phyloP scores from a whole-genome alignment of 1,139 yeast genomes.

The Yamadazyma triangularis region DNA sequence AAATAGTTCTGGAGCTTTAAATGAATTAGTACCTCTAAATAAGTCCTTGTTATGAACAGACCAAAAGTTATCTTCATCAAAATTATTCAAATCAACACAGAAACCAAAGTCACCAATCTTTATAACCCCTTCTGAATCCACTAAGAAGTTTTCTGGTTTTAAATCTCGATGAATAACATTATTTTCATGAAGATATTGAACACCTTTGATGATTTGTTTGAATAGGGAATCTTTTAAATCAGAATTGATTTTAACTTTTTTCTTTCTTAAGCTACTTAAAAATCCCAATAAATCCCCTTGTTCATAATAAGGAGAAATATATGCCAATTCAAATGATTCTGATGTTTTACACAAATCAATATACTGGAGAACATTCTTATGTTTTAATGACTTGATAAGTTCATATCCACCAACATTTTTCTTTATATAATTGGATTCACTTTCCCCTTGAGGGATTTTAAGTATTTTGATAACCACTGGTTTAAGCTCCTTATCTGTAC shows the following conservation, averaged over 20 bases:
- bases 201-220: constrained; percentile 44
- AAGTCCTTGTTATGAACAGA: constrained; percentile 20
- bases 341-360: constrained; percentile 17
- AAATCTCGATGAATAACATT: constrained; percentile 49
- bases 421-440: constrained; percentile 9
- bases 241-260: constrained; percentile 23
- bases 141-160: constrained; percentile 52
- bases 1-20: constrained; percentile 53
- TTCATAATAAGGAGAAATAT: constrained; percentile 40
- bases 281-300: constrained; percentile 47
- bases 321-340: constrained; percentile 17
- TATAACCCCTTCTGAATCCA: constrained; percentile 41
- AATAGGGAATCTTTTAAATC: constrained; percentile 43
- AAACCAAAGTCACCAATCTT: constrained; percentile 53
- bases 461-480: constrained; percentile 30
- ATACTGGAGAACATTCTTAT: constrained; percentile 28
- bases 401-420: constrained; percentile 29
- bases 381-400: constrained; percentile 22
- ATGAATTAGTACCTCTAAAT: constrained; percentile 47
- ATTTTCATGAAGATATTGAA: constrained; percentile 39
- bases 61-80: constrained; percentile 13
- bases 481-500: constrained; percentile 17
- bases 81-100: constrained; percentile 28
- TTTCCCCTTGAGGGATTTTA: constrained; percentile 14
- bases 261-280: constrained; percentile 32